These are phyloP conservation scores for Wickerhamomyces strasburgensis DNA, from an alignment of 805 yeast species.

Conservation along the genomic window DNA sequence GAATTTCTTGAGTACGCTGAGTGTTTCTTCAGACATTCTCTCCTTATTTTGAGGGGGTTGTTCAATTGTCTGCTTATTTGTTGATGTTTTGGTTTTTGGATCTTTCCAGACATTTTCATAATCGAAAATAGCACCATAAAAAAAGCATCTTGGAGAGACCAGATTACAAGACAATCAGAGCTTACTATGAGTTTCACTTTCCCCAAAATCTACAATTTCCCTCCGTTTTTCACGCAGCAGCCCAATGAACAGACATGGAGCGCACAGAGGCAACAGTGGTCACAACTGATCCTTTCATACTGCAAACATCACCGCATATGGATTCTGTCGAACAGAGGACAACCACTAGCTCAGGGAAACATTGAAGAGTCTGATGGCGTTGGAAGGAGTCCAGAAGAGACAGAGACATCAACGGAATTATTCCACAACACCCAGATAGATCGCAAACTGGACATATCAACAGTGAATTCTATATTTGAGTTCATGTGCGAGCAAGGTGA, in stretches of 20 bases:
- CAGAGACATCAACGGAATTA: conserved; percentile 19
- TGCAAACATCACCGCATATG: conserved; percentile 54
- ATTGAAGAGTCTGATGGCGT: conserved; percentile 20
- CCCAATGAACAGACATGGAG: conserved; percentile 74
- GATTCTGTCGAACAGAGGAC: conserved; percentile 41
- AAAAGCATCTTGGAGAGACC: not conserved
- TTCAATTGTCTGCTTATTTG: not conserved
- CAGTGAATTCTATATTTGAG: conserved; percentile 49
- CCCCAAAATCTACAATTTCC: conserved; percentile 45
- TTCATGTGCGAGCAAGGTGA: conserved; percentile 50
- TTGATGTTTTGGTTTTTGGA: not conserved
- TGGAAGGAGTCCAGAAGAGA: conserved; percentile 3
- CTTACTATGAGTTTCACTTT: conserved; percentile 9
- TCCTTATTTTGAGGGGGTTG: not conserved
- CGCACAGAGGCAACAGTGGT: conserved; percentile 81
- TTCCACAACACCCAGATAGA: conserved; percentile 50
- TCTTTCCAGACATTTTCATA: no score
- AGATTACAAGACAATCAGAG: not conserved
- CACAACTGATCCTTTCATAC: conserved; percentile 52
- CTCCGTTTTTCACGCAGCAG: conserved; percentile 89
- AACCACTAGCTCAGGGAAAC: conserved; percentile 17
- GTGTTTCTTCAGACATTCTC: not conserved
- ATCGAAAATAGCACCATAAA: no score
- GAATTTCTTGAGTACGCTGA: not conserved
- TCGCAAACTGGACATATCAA: conserved; percentile 49